Evolutionary conservation across 768 basidiomycete genomes (phyloP).

Genomic region (Agrocybe praecox): DNA sequence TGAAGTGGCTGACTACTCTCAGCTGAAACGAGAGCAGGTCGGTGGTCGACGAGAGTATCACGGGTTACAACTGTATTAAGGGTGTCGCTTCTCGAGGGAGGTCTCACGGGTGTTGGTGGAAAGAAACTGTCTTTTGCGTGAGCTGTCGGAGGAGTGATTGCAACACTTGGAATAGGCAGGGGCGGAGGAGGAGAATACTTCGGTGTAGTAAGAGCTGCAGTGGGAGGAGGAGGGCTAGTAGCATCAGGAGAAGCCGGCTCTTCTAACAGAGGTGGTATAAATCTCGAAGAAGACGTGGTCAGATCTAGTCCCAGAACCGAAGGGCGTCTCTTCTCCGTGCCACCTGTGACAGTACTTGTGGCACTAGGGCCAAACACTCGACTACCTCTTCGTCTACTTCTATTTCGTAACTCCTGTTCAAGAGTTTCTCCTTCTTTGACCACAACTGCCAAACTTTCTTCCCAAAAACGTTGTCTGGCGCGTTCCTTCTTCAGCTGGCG

Average conservation of each 20-base stretch:
- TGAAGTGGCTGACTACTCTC: too few species aligned
- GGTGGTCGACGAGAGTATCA: neutral
- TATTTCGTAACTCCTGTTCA: constrained; percentile 73
- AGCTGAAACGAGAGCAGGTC: neutral
- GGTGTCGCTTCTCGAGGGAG: constrained; percentile 8
- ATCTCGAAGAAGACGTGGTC: neutral
- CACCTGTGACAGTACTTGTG: constrained; percentile 3
- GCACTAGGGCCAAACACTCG: constrained; percentile 47
- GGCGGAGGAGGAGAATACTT: constrained; percentile 6
- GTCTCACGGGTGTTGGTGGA: neutral
- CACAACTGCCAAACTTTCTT: constrained; percentile 85
- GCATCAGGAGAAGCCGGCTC: constrained; percentile 13
- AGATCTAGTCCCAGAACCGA: constrained; percentile 14
- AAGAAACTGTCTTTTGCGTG: neutral
- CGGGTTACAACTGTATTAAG: neutral
- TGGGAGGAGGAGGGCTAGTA: constrained; percentile 11
- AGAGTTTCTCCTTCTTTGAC: constrained; percentile 84
- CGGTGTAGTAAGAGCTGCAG: constrained; percentile 3
- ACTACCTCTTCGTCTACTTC: constrained; percentile 62
- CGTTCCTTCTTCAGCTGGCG: constrained; percentile 65
- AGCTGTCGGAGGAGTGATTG: constrained; percentile 4
- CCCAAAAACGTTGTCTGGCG: constrained; percentile 75
- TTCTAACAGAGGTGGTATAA: constrained; percentile 12
- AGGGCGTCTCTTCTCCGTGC: constrained; percentile 21
- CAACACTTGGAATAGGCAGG: constrained; percentile 2